These are phyloP conservation scores for Alternaria rosae DNA, from an alignment of 2,329 filamentous ascomycete species.

Conservation along the genomic window DNA sequence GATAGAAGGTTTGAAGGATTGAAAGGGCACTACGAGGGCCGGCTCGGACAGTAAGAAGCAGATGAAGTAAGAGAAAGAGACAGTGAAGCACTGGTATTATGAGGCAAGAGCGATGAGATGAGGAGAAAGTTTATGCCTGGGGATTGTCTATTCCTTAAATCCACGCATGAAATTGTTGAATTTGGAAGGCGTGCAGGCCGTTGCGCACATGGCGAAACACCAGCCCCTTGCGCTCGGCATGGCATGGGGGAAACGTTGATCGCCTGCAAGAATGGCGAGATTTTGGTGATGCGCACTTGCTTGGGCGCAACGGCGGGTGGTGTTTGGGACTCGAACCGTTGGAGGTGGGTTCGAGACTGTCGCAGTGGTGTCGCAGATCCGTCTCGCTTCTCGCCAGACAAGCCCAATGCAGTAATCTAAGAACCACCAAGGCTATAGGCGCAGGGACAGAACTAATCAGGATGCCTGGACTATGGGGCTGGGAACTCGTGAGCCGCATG, in stretches of 20 bases:
- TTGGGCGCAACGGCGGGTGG: slow-evolving; percentile 25
- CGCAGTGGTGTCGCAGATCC: slow-evolving; percentile 47
- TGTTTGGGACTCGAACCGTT: slow-evolving; percentile 42
- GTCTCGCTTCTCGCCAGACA: slow-evolving; percentile 44
- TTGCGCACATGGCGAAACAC: slow-evolving; percentile 49
- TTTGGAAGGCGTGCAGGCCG: slow-evolving; percentile 30
- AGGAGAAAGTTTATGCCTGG: slow-evolving; percentile 35
- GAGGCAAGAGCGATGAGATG: slow-evolving; percentile 38
- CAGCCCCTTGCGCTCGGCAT: slow-evolving; percentile 44
- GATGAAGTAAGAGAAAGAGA: slow-evolving; percentile 41
- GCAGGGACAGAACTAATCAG: slow-evolving; percentile 23
- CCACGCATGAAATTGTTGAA: slow-evolving; percentile 49
- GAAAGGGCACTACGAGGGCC: slow-evolving; percentile 51
- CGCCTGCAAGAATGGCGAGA: slow-evolving; percentile 40
- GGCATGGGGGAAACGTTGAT: slow-evolving; percentile 34
- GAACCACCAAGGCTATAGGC: slow-evolving; percentile 31
- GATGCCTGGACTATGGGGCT: slow-evolving; percentile 36
- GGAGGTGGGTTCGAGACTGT: slow-evolving; percentile 44
- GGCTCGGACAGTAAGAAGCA: slow-evolving; percentile 48
- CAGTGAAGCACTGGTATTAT: slow-evolving; percentile 46
- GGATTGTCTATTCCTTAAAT: slow-evolving; percentile 46
- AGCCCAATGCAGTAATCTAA: slow-evolving; percentile 30
- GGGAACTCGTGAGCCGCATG: slow-evolving; percentile 38
- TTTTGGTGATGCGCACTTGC: slow-evolving; percentile 33
- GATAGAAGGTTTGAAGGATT: slow-evolving; percentile 39